Percentiles rank a stretch among this genome's conserved stretches.
Conservation (phyloP, 192 early-diverging fungal species). For the Linnemannia hyalina region DNA sequence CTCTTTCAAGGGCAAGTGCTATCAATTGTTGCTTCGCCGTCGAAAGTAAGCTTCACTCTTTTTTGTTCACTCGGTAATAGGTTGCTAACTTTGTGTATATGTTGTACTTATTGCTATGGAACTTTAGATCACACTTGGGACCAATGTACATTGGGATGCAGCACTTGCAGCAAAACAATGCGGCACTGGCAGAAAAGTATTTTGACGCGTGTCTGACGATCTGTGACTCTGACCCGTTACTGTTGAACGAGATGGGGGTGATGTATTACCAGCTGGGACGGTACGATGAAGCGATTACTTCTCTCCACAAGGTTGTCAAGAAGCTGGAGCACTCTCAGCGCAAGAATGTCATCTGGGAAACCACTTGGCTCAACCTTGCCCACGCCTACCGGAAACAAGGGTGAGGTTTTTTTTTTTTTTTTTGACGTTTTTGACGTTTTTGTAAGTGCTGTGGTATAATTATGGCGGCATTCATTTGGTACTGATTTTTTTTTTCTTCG, state of each 20-base stretch:
- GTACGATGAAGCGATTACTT: conserved; percentile 65
- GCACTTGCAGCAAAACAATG: conserved; percentile 71
- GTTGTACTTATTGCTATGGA: neutral
- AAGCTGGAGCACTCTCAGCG: conserved; percentile 62
- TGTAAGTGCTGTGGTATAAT: too few relatives aligned
- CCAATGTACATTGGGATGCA: conserved; percentile 85
- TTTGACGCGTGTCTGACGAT: conserved; percentile 62
- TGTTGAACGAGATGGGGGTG: conserved; percentile 82
- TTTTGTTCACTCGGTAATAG: neutral
- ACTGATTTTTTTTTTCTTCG: neutral
- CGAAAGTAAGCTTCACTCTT: too few relatives aligned
- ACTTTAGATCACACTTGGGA: conserved; percentile 74
- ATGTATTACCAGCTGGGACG: conserved; percentile 63
- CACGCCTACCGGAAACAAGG: conserved; percentile 73
- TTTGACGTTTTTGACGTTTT: neutral
- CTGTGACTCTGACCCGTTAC: conserved; percentile 73
- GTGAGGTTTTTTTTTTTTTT: conserved; percentile 53
- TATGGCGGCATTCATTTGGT: neutral
- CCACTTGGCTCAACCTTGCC: conserved; percentile 75
- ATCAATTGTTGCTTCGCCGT: neutral
- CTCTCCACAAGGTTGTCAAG: conserved; percentile 66
- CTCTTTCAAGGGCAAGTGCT: conserved; percentile 74
- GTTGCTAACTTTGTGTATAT: neutral
- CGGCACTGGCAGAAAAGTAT: conserved; percentile 72
- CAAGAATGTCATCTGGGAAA: conserved; percentile 69